Evolutionary conservation across 768 basidiomycete genomes (phyloP), one percentile per base, ranked within the genome.

Genomic region (Lactarius vividus): DNA sequence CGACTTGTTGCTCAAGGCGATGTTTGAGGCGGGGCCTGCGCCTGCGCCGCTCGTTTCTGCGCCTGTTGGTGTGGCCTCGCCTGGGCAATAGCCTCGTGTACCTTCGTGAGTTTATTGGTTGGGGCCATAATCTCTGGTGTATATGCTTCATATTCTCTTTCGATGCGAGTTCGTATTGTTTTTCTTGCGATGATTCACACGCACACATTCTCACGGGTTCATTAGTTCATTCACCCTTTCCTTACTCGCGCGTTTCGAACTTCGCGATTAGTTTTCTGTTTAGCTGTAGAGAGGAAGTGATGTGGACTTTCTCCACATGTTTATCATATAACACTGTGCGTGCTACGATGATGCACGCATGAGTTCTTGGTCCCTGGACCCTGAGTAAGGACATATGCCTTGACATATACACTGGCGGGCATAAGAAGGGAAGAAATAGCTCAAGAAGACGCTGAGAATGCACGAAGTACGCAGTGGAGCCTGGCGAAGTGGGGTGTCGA

Each of bases 1-100:
- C 73, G 94, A 95, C 61, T 76, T 86, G 78, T 88, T 92, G 26
- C 78, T 98, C 70, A 94, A 89, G 79, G 91, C 91, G 35, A 96
- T 98, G 92, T 95, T 95, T 74, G 82, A 74, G 39, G 79, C 78
- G 3, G 23, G 57, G 20, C 5, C 62, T 23, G 33, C 18, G 18
- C 7, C 29, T 33, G n/a, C 44, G 46, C 20, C 28, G 40, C 20
- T 55, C 26, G 37, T 39, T 39, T 15, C 33, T 20, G 1, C n/a
- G 39, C 15, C 52, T 16, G 15, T 20, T 39, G 20, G 10, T 18
- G 31, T 20, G 18, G 28, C 29, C 28, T 15, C 39, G 26, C 18
- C 44, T 1, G 42, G 10, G 26, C 33, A 31, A 26, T 63, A 57
- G 35, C 33, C 8, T 35, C 35, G 11, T n/a, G n/a, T n/a, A n/a